Evolutionary conservation across 345 rosid genomes (phyloP).

Genomic region (Arabidopsis thaliana): TAIR10.1 NC_003076.8:9039501-9040000

Average conservation of each 20-base stretch:
- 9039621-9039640: constrained; percentile 59
- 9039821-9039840: constrained; percentile 52
- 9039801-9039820: constrained; percentile 65
- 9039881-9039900: constrained; percentile 70
- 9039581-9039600: constrained; percentile 56
- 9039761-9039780: constrained; percentile 62
- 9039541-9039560: constrained; percentile 51
- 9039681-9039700: constrained; percentile 54
- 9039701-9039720: constrained; percentile 48
- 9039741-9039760: constrained; percentile 66
- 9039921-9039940: constrained; percentile 63
- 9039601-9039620: constrained; percentile 59
- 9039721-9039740: constrained; percentile 67
- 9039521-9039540: constrained; percentile 72
- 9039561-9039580: constrained; percentile 56
- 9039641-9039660: constrained; percentile 52
- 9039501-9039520: constrained; percentile 55
- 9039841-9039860: constrained; percentile 51
- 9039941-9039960: constrained; percentile 63
- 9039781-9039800: constrained; percentile 51
- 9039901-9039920: constrained; percentile 70
- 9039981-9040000: constrained; percentile 65
- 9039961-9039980: constrained; percentile 72
- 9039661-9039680: constrained; percentile 58
- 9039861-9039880: constrained; percentile 60